Conservation (phyloP, 202 grass and related monocot species). For the Brachypodium distachyon region DNA sequence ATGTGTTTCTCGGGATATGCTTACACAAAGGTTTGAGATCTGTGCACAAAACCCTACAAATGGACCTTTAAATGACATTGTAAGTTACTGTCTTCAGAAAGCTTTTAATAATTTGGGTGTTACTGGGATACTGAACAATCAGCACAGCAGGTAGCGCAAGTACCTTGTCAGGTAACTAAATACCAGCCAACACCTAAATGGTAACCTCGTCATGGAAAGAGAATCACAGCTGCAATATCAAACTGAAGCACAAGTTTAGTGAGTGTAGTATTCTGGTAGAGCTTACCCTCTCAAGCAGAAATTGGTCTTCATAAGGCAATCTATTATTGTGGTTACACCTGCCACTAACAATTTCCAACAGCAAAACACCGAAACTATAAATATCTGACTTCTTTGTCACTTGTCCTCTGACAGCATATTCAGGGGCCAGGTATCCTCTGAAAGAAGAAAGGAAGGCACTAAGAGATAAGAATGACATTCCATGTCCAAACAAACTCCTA, state of each 20-base stretch:
- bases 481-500: background rate
- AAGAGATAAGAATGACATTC: background rate
- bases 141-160: background rate
- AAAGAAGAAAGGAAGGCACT: background rate
- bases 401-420: conserved; percentile 84
- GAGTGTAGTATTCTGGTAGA: background rate
- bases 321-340: conserved; percentile 71
- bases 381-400: conserved; percentile 85
- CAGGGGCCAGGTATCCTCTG: conserved; percentile 82
- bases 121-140: background rate
- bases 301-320: conserved; percentile 67
- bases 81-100: background rate
- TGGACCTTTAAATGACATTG: background rate
- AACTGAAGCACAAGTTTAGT: background rate
- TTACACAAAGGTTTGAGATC: background rate
- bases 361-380: conserved; percentile 87
- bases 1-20: background rate
- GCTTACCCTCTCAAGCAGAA: conserved; percentile 82
- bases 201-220: background rate
- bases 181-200: conserved; percentile 6
- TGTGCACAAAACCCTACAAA: background rate
- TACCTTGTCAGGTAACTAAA: background rate
- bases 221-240: background rate
- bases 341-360: conserved; percentile 82
- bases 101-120: background rate